Base-by-base conservation (phyloP, 306 rosid genomes). In the Cicer cuneatum region DNA sequence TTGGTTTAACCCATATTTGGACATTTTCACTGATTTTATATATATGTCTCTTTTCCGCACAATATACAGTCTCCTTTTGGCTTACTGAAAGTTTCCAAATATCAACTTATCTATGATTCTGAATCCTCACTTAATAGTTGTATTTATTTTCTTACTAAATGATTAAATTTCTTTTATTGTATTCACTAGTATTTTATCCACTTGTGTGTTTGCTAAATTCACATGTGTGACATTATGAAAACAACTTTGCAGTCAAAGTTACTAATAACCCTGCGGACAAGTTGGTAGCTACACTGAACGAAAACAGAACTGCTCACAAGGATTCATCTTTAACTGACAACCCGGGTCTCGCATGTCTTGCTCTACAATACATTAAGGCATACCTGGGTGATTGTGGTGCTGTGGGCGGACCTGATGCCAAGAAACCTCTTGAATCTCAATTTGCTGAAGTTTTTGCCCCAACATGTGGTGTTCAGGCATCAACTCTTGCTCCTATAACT, bases 321-420 rank as follows among this genome's bases (percentile, higher is more conserved):
- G 40, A 10, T 53, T 78, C 85, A 24, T 2, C 65, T 33, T 66
- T 81, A 78, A 42, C 10, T 3, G 83, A 78, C 75, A 85, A 78
- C 69, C 83, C 88, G 2, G 99, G 99, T 43, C 89, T 94, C 65
- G 99, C 87, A 51, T 94, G 99, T 84, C 74, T 94, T 62, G 99
- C 99, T 53, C 80, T 92, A 47, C 93, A 90, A 83, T 94, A 94
- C 92, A 88, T 94, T 7, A 92, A 94, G 74, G 93, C 92, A 0
- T 94, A 87, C 80, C 66, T 81, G 64, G 96, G 97, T 41, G 82
- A 91, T 39, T 94, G 97, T 49, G 79, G 77, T 18, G 89, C 86
- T 3, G 97, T 94, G 15, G 99, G 98, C 71, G 98, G 98, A 33
- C 3, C 92, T 5, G 86, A 94, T 18, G 93, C 84, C 66, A 90